Evolutionary conservation across 371 early-diverging fungal genomes (phyloP).

Genomic region (Mucor piriformis): DNA sequence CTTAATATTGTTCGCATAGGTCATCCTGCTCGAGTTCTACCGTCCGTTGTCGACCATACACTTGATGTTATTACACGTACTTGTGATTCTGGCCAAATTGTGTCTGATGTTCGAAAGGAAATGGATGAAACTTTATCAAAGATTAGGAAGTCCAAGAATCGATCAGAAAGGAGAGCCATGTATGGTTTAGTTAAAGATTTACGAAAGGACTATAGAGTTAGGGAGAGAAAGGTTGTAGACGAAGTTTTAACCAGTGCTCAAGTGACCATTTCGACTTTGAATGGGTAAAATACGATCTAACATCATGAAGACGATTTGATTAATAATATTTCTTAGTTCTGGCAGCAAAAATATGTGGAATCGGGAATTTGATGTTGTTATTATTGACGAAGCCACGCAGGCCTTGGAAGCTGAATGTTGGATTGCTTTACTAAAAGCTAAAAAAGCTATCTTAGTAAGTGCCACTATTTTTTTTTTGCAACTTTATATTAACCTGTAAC

Average conservation of each 20-base stretch:
- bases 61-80: slow-evolving; percentile 72
- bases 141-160: slow-evolving; percentile 66
- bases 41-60: slow-evolving; percentile 69
- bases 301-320: too few species aligned
- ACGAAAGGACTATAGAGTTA: slow-evolving; percentile 69
- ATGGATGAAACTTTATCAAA: slow-evolving; percentile 72
- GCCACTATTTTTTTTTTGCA: too few species aligned
- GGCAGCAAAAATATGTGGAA: slow-evolving; percentile 52
- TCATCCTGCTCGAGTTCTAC: slow-evolving; percentile 84
- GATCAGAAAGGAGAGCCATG: slow-evolving; percentile 67
- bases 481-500: too few species aligned
- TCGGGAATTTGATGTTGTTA: slow-evolving; percentile 83
- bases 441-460: slow-evolving; percentile 75
- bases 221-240: slow-evolving; percentile 74
- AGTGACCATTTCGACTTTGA: slow-evolving; percentile 67
- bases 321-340: background rate
- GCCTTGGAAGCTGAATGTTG: slow-evolving; percentile 90
- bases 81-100: slow-evolving; percentile 77
- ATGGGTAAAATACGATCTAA: too few species aligned
- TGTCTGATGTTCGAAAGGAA: slow-evolving; percentile 79
- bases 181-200: slow-evolving; percentile 74
- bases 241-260: slow-evolving; percentile 65
- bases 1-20: slow-evolving; percentile 84
- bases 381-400: slow-evolving; percentile 96
- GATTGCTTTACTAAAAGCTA: slow-evolving; percentile 83